Base-by-base conservation (phyloP, 768 basidiomycete species). In the Tylopilus felleus region DNA sequence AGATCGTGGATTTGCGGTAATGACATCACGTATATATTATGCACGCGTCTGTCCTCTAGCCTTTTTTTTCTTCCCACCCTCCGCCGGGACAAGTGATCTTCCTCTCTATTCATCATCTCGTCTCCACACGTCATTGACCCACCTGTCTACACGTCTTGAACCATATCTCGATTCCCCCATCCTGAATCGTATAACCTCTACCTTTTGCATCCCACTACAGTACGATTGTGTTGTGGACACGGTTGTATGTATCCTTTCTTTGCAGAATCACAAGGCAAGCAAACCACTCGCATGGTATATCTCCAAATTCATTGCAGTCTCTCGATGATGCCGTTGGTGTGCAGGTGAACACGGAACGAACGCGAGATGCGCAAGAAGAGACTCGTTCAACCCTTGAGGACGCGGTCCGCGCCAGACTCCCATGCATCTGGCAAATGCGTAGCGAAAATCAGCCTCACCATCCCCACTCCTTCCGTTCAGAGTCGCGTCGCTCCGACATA, bases 1-100 rank as follows among this genome's bases (percentile, higher is more conserved):
- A 93, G 71, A 90, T 92, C 54, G 86, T 92, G n/a, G 92, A 94
- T 72, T 64, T 93, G 58, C 83, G 92, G 60, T 71, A 28, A 38
- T 38, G 7, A 8, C 36, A 61, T 51, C 40, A 4, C 16, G 16
- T n/a, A 16, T 4, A 8, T 13, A 35, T 19, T 23, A n/a, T 40
- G 21, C 23, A 23, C 23, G 21, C 17, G 19, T n/a, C 22, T 8
- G 27, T 31, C 17, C 21, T 17, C 25, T 38, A 16, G 17, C n/a
- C 10, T 31, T 35, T 25, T 35, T 25, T 36, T 25, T 23, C 17
- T 12, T 10, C 8, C 33, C 33, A 35, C 16, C 12, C 35, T 16
- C 17, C 35, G 12, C 35, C 16, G 35, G 35, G 35, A 36, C 16
- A 36, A 33, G n/a, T n/a, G n/a, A 3, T 29, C 29, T 29, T 35